A percentile compares a stretch with the other conserved stretches of the same genome.
These are phyloP conservation scores for Berkeleyomyces basicola DNA, from an alignment of 2,329 filamentous ascomycete species.

Conservation along the genomic window DNA sequence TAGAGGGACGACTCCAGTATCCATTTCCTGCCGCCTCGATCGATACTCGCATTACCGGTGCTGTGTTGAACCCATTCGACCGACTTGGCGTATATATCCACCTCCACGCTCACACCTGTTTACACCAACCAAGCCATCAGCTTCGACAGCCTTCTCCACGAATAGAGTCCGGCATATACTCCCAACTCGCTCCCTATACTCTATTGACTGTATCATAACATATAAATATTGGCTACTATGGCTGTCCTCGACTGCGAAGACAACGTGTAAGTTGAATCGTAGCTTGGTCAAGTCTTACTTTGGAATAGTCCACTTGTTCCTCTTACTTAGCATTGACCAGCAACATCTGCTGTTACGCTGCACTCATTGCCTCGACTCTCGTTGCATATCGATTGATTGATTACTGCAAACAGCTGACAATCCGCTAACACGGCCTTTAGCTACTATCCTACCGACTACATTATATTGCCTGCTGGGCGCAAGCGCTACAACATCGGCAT, in stretches of 20 bases:
- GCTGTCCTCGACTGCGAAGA: constrained; percentile 21
- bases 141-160: neutral
- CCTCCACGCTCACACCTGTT: too few relatives aligned
- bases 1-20: too few relatives aligned
- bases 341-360: too few relatives aligned
- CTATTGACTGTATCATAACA: neutral
- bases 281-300: neutral
- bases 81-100: too few relatives aligned
- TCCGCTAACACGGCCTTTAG: constrained; percentile 23
- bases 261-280: constrained; percentile 5
- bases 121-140: neutral
- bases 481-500: constrained; percentile 54
- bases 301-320: neutral
- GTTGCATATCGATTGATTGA: neutral
- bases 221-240: constrained; percentile 23
- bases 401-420: neutral
- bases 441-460: constrained; percentile 46
- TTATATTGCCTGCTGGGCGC: constrained; percentile 43
- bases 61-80: too few relatives aligned
- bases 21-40: too few relatives aligned
- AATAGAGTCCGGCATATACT: neutral
- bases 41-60: too few relatives aligned
- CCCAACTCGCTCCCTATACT: neutral
- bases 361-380: too few relatives aligned
- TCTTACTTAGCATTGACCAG: too few relatives aligned